Evolutionary conservation across 371 early-diverging fungal species (phyloP).

Genomic region (Cokeromyces recurvatus): DNA sequence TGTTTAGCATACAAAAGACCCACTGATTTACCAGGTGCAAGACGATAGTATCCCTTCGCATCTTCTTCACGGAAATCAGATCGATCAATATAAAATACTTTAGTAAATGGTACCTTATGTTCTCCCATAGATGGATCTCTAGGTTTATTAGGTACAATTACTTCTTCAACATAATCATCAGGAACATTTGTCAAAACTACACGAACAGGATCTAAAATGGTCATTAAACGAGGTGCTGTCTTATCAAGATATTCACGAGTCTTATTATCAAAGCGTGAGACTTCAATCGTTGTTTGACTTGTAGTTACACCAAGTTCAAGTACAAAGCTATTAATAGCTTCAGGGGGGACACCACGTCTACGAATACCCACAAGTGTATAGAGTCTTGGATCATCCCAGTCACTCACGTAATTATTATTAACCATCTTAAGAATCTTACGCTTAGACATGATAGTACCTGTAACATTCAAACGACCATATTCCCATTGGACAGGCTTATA

Average conservation of each 20-base stretch:
- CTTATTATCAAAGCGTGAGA: constrained; percentile 91
- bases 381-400: constrained; percentile 99
- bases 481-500: constrained; percentile 99
- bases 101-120: constrained; percentile 84
- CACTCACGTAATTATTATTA: constrained; percentile 70
- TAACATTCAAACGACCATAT: constrained; percentile 95
- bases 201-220: constrained; percentile 85
- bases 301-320: constrained; percentile 93
- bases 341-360: constrained; percentile 97
- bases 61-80: constrained; percentile 93
- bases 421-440: constrained; percentile 96
- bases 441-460: constrained; percentile 97
- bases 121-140: constrained; percentile 79
- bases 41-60: constrained; percentile 90
- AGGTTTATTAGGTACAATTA: constrained; percentile 86
- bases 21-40: constrained; percentile 92
- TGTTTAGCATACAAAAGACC: constrained; percentile 85
- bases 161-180: constrained; percentile 66
- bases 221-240: constrained; percentile 90
- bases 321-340: constrained; percentile 99
- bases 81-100: constrained; percentile 88
- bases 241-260: constrained; percentile 94
- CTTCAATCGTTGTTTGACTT: constrained; percentile 82
- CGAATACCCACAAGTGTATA: constrained; percentile 97
- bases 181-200: constrained; percentile 85